phyloP scores from a whole-genome alignment of 2,329 filamentous ascomycete species.

The Fusarium sacchari region DNA sequence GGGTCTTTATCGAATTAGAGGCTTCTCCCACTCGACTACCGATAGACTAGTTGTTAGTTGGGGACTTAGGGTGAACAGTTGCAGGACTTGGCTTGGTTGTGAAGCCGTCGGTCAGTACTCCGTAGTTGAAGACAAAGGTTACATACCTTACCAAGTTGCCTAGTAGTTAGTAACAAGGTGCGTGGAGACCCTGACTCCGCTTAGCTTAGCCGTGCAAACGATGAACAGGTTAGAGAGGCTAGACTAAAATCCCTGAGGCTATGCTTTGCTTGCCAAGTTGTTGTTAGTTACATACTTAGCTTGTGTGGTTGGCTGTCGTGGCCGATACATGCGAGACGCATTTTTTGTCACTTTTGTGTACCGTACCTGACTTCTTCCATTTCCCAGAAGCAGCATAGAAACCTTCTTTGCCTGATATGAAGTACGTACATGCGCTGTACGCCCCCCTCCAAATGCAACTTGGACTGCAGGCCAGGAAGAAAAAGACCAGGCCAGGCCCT shows the following conservation, averaged over 20 bases:
- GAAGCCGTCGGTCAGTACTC: constrained; percentile 6
- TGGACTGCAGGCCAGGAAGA: constrained; percentile 6
- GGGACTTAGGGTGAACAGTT: not conserved
- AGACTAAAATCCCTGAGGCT: not conserved
- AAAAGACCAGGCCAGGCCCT: constrained; percentile 33
- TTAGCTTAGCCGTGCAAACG: not conserved
- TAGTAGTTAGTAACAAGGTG: not conserved
- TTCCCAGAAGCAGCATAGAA: constrained; percentile 17
- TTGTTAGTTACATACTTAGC: not conserved
- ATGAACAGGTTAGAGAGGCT: not conserved
- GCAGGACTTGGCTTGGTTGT: constrained; percentile 5
- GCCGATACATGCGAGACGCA: not conserved
- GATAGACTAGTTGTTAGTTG: not conserved
- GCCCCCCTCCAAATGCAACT: constrained; percentile 2
- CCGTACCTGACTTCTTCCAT: not conserved
- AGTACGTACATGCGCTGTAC: constrained; percentile 5
- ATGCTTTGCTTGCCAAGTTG: not conserved
- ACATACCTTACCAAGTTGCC: too few relatives aligned
- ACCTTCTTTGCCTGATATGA: constrained; percentile 1
- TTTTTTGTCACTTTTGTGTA: not conserved
- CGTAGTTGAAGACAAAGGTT: constrained; percentile 1
- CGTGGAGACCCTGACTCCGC: not conserved
- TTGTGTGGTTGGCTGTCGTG: not conserved
- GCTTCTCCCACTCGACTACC: not conserved
- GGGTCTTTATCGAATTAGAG: constrained; percentile 13